A percentile compares a stretch with the other conserved stretches of the same genome.
Conservation (phyloP, 1,139 yeast species). For the Debaryomyces psychrophilus region DNA sequence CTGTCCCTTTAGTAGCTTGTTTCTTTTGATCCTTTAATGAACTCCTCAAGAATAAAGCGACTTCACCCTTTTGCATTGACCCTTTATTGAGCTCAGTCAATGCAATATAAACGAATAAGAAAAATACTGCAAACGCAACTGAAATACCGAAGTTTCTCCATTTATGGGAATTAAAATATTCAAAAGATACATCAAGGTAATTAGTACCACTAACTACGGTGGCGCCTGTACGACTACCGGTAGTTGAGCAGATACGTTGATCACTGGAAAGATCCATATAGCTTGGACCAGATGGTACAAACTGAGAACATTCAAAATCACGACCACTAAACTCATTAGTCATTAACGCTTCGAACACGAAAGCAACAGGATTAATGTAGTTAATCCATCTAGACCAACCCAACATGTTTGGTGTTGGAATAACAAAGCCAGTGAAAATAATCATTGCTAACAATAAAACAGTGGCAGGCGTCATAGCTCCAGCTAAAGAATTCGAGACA, state of each 20-base stretch:
- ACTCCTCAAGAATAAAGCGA: conserved; percentile 59
- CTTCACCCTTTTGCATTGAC: conserved; percentile 81
- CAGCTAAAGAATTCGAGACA: conserved; percentile 57
- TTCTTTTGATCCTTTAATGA: conserved; percentile 17
- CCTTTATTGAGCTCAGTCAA: conserved; percentile 70
- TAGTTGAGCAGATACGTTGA: conserved; percentile 58
- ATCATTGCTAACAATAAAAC: conserved; percentile 60
- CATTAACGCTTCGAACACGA: conserved; percentile 70
- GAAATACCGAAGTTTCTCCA: conserved; percentile 87
- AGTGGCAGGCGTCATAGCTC: conserved; percentile 76
- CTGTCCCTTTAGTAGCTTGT: conserved; percentile 23
- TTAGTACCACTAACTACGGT: conserved; percentile 39
- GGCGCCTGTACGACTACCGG: conserved; percentile 53
- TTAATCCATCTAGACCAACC: conserved; percentile 85
- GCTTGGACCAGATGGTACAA: conserved; percentile 28
- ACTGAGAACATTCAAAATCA: conserved; percentile 40
- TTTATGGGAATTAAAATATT: conserved; percentile 58
- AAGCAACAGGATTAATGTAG: conserved; percentile 71
- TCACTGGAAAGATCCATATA: conserved; percentile 22
- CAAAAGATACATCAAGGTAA: conserved; percentile 58
- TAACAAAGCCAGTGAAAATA: conserved; percentile 76
- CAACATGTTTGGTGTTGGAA: conserved; percentile 67
- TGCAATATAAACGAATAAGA: conserved; percentile 56
- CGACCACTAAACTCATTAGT: conserved; percentile 59
- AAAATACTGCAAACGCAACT: conserved; percentile 56